A percentile compares a stretch with the other conserved stretches of the same genome.
phyloP scores from a whole-genome alignment of 306 rosid genomes.

The Medicago truncatula region MtrunA17r5.0-ANR NC_053044.1:24730501-24731000 shows the following conservation, averaged over 20 bases:
- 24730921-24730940: conserved; percentile 18
- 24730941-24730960: conserved; percentile 44
- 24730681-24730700: neutral
- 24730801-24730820: conserved; percentile 8
- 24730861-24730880: conserved; percentile 26
- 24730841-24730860: conserved; percentile 17
- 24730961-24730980: conserved; percentile 40
- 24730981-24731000: conserved; percentile 39
- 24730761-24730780: conserved; percentile 26
- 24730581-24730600: neutral
- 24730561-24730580: neutral
- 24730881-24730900: conserved; percentile 20
- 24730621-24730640: neutral
- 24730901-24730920: conserved; percentile 20
- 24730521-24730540: no score
- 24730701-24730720: neutral
- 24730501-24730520: no score
- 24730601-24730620: neutral
- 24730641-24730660: neutral
- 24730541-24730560: no score
- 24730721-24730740: neutral
- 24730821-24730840: conserved; percentile 31
- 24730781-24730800: conserved; percentile 19
- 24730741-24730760: conserved; percentile 5
- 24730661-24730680: neutral